A percentile compares a stretch with the other conserved stretches of the same genome.
Conservation (phyloP, 2,329 filamentous ascomycete genomes). For the Fusarium lyarnte region DNA sequence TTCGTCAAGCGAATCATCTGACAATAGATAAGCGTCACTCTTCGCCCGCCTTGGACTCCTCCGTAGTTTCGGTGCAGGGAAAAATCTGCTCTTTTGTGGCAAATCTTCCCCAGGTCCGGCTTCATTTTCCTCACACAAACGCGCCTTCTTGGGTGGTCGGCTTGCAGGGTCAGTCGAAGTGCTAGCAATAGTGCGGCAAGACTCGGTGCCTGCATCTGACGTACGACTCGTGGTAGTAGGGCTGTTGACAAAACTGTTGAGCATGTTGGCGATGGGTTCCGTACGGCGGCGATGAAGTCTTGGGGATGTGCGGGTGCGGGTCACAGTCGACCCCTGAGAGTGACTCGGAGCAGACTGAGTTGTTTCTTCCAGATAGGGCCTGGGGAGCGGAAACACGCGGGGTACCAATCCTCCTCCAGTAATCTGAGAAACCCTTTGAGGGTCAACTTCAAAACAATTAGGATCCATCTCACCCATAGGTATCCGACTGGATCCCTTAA, state of each 20-base stretch:
- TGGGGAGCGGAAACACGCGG: conserved; percentile 66
- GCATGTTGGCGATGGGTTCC: conserved; percentile 60
- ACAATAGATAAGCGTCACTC: conserved; percentile 58
- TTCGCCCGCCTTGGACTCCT: conserved; percentile 45
- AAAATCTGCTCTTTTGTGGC: conserved; percentile 64
- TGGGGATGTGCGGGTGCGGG: conserved; percentile 47
- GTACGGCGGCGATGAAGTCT: conserved; percentile 60
- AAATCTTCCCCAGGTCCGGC: conserved; percentile 46
- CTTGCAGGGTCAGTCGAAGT: conserved; percentile 37
- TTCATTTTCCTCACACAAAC: conserved; percentile 62
- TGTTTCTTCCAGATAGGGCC: conserved; percentile 62
- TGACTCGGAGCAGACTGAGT: conserved; percentile 29
- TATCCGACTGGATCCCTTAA: conserved; percentile 60
- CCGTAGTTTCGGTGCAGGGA: conserved; percentile 48
- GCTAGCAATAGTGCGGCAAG: conserved; percentile 7
- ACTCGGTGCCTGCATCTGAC: conserved; percentile 16
- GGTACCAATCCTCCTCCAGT: conserved; percentile 61
- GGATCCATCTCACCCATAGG: conserved; percentile 71
- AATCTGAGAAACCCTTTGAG: conserved; percentile 57
- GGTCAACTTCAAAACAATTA: conserved; percentile 67
- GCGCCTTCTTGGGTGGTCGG: conserved; percentile 66
- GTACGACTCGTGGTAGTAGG: conserved; percentile 28
- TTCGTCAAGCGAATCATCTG: conserved; percentile 67
- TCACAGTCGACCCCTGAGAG: conserved; percentile 24
- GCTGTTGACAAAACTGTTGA: conserved; percentile 44